Evolutionary conservation across 352 stramenopile species (phyloP), one percentile per base, ranked within the genome.

Genomic region (Globisporangium middletonii): DNA sequence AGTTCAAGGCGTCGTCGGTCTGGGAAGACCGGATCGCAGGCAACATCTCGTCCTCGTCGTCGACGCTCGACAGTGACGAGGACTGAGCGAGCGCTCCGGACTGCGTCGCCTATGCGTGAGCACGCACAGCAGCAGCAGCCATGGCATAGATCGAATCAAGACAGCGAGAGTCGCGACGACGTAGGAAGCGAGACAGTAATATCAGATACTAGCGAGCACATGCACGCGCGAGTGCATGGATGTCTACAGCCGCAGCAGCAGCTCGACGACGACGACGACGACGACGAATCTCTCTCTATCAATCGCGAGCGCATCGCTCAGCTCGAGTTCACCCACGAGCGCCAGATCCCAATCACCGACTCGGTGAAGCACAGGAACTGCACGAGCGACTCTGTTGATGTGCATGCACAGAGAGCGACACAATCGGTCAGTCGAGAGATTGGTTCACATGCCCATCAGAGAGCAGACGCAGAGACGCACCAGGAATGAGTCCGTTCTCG

Each of bases 331-430:
- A 64, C 59, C 84, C 84, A 94, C 43, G 80, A 68, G 49, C 83
- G 84, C 82, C 82, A 94, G 12, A 91, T 69, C 45, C 82, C 84
- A 42, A 88, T 44, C 13, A 69, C 63, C 23, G 81, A 70, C 63
- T 94, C 84, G 2, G 73, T 63, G 41, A 88, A 87, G 57, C 79
- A 89, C 18, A 89, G 71, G 60, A 89, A 75, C 53, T 83, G 79
- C 43, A 92, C 81, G 27, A 88, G 33, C 38, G 73, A 76, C 54
- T 91, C 82, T 90, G 41, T 42, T 13, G 27, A 38, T 16, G 13
- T 19, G n/a, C 8, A n/a, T 18, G 8, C n/a, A 18, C n/a, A 11
- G 3, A 60, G n/a, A 33, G 27, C 45, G 23, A 23, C 23, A 23
- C 27, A 52, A 3, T n/a, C 19, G 30, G 41, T 46, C 2, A 18